Percentiles rank a stretch among this genome's conserved stretches.
Conservation (phyloP, 176 grass and related monocot genomes). For the Poa annua region DNA sequence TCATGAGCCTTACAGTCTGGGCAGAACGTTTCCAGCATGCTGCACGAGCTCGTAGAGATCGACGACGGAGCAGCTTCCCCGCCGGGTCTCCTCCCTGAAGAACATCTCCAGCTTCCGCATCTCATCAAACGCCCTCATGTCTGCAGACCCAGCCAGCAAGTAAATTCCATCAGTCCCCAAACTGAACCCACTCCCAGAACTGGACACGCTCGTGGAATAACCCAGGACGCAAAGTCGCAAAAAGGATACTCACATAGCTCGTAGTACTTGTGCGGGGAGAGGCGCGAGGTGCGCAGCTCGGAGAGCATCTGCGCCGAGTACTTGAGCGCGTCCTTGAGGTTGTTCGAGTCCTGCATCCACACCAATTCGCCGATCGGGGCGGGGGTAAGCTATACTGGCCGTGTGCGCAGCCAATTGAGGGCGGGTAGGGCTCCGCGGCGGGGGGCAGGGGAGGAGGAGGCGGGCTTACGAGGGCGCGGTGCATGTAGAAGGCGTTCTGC, state of each 20-base stretch:
- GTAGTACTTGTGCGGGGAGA: conserved; percentile 97
- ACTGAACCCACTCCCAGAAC: conserved; percentile 1
- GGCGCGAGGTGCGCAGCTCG: conserved; percentile 90
- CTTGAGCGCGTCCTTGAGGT: conserved; percentile 97
- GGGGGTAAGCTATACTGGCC: conserved; percentile 17
- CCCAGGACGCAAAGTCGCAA: background rate
- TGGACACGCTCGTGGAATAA: background rate
- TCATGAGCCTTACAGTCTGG: conserved; percentile 76
- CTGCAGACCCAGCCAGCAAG: conserved; percentile 46
- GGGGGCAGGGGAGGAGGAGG: background rate
- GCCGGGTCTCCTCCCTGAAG: conserved; percentile 88
- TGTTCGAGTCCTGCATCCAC: conserved; percentile 78
- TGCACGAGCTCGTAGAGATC: conserved; percentile 96
- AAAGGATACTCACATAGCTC: conserved; percentile 72
- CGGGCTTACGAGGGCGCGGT: conserved; percentile 80
- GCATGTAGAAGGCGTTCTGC: conserved; percentile 99
- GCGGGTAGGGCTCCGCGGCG: background rate
- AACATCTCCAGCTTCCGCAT: conserved; percentile 98
- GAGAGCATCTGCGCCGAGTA: conserved; percentile 99
- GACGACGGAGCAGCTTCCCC: conserved; percentile 83
- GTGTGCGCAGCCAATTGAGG: background rate
- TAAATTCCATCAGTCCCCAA: conserved; percentile 35
- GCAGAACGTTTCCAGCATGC: conserved; percentile 91
- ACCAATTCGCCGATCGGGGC: conserved; percentile 33
- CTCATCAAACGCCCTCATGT: conserved; percentile 98